phyloP scores from a whole-genome alignment of 768 basidiomycete species.

The Suillus brevipes region DNA sequence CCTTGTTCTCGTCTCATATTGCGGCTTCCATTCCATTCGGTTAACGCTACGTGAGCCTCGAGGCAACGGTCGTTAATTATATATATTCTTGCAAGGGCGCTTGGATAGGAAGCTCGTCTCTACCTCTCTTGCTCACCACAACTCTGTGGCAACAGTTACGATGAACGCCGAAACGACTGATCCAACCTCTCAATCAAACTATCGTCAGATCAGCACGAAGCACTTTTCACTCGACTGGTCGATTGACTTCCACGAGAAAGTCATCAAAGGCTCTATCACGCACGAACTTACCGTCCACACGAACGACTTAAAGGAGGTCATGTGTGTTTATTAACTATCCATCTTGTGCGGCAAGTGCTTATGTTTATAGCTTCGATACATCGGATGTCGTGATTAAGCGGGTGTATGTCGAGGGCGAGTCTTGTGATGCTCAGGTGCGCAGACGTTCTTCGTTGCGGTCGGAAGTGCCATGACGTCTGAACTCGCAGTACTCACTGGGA shows the following conservation, averaged over 20 bases:
- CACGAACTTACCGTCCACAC: slow-evolving; percentile 60
- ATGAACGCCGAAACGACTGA: slow-evolving; percentile 34
- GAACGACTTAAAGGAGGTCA: slow-evolving; percentile 53
- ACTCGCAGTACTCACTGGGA: slow-evolving; percentile 50
- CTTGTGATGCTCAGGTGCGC: slow-evolving; percentile 47
- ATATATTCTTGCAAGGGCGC: not conserved
- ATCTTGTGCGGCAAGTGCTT: not conserved
- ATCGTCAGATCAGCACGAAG: slow-evolving; percentile 60
- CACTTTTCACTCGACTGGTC: slow-evolving; percentile 77
- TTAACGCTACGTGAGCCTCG: not conserved
- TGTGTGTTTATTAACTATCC: slow-evolving; percentile 43
- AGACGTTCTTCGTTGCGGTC: not conserved
- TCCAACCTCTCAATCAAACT: slow-evolving; percentile 82
- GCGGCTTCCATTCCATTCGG: not conserved
- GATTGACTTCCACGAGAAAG: slow-evolving; percentile 66
- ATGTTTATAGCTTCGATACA: slow-evolving; percentile 65
- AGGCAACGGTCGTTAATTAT: not conserved
- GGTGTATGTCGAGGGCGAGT: slow-evolving; percentile 52
- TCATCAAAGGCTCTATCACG: slow-evolving; percentile 63
- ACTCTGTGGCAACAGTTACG: not conserved
- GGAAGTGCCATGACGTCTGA: not conserved
- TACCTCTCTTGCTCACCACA: not conserved
- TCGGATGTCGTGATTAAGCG: slow-evolving; percentile 59
- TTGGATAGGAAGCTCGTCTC: not conserved
- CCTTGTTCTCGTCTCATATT: not conserved